Percentiles rank a stretch among this genome's conserved stretches.
phyloP scores from a whole-genome alignment of 169 alveolate genomes.

The Plasmodium inui region DNA sequence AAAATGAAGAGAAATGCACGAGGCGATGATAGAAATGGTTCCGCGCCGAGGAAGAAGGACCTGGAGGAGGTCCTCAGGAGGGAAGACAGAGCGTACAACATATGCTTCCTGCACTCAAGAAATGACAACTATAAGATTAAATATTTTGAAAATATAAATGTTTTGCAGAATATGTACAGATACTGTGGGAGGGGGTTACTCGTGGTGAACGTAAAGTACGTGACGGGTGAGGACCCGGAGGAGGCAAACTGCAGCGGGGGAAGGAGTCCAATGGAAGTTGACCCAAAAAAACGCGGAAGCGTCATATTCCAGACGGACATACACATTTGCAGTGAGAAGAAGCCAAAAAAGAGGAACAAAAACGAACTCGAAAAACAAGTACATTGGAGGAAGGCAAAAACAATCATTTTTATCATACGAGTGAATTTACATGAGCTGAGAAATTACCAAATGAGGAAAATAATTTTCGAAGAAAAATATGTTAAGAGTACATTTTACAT shows the following conservation, averaged over 20 bases:
- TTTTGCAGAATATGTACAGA: slow-evolving; percentile 49
- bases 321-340: slow-evolving; percentile 43
- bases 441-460: slow-evolving; percentile 33
- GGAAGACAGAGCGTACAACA: slow-evolving; percentile 52
- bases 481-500: slow-evolving; percentile 40
- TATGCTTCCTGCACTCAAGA: slow-evolving; percentile 43
- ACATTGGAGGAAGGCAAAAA: slow-evolving; percentile 30
- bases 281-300: neutral
- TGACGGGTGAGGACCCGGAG: neutral
- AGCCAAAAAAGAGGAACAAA: neutral
- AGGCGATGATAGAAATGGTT: neutral
- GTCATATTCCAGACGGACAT: slow-evolving; percentile 51
- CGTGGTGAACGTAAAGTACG: slow-evolving; percentile 52
- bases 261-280: neutral
- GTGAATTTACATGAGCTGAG: slow-evolving; percentile 43
- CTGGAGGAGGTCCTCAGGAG: neutral
- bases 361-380: neutral
- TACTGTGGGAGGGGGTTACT: slow-evolving; percentile 69
- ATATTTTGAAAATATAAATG: slow-evolving; percentile 43
- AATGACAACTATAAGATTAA: slow-evolving; percentile 38
- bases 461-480: slow-evolving; percentile 58
- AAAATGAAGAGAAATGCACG: neutral
- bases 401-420: slow-evolving; percentile 50
- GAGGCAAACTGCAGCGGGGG: neutral
- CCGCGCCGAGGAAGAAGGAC: slow-evolving; percentile 1